These are phyloP conservation scores for Paracamarosporium sp. DNA, from an alignment of 2,329 filamentous ascomycete genomes.

Conservation along the genomic window DNA sequence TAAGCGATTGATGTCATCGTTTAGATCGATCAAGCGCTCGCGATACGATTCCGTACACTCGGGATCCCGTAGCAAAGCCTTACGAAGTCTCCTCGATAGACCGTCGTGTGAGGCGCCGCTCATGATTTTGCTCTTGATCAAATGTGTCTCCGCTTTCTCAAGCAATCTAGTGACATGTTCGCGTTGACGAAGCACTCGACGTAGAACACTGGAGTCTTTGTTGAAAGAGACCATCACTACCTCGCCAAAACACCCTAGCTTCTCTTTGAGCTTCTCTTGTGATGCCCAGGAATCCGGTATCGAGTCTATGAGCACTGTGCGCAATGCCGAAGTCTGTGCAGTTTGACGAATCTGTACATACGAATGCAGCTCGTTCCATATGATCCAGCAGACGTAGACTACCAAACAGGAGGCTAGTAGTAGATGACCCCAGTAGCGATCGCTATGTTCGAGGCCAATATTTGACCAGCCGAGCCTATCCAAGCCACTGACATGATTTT, in stretches of 20 bases:
- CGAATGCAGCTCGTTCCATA: conserved; percentile 18
- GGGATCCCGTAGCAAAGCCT: no score
- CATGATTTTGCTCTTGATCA: conserved; percentile 5
- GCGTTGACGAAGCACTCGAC: not conserved
- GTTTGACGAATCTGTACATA: conserved; percentile 9
- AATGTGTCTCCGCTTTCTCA: conserved; percentile 7
- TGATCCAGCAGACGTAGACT: conserved; percentile 14
- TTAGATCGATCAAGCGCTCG: no score
- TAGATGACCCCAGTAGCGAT: conserved; percentile 21
- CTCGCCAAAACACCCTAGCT: no score
- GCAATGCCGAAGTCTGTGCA: not conserved
- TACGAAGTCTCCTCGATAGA: no score
- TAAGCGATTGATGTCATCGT: no score
- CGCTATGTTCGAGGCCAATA: conserved; percentile 14
- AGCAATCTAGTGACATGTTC: conserved; percentile 7
- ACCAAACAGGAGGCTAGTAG: conserved; percentile 13
- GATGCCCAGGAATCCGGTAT: conserved; percentile 14
- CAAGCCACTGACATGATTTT: conserved; percentile 15
- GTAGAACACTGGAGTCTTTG: conserved; percentile 13
- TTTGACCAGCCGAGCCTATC: conserved; percentile 23
- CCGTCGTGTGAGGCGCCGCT: not conserved
- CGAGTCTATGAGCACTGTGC: conserved; percentile 17
- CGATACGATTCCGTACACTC: no score
- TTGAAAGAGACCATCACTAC: conserved; percentile 14
- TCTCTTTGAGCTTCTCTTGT: no score